These are phyloP conservation scores for Chrysopogon serrulatus DNA, from an alignment of 176 grass and related monocot species.

Conservation along the genomic window DNA sequence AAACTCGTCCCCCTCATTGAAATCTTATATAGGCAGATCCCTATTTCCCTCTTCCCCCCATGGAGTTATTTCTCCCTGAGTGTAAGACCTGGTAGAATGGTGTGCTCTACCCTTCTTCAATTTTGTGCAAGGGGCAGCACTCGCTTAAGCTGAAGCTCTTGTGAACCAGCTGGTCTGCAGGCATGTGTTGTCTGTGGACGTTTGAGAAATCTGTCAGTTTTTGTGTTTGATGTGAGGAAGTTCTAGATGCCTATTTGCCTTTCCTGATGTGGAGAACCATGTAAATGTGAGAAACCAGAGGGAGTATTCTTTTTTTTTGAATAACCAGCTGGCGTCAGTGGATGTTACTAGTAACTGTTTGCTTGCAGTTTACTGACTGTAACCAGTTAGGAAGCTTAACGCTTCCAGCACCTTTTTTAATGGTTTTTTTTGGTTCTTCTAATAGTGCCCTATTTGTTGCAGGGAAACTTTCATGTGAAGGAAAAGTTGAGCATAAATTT, in stretches of 20 bases:
- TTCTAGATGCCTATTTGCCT: neutral
- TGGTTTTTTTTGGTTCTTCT: neutral
- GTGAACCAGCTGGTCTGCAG: neutral
- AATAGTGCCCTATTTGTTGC: slow-evolving; percentile 3
- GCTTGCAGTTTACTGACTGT: neutral
- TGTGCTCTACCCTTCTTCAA: neutral
- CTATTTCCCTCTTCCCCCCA: neutral
- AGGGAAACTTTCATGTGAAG: slow-evolving; percentile 84
- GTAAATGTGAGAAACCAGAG: neutral
- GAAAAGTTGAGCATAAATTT: slow-evolving; percentile 89
- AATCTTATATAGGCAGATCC: neutral
- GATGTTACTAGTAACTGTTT: neutral
- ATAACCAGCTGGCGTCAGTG: neutral
- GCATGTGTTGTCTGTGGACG: neutral
- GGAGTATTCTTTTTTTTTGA: neutral
- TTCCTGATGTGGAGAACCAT: neutral
- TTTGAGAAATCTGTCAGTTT: neutral
- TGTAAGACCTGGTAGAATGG: neutral
- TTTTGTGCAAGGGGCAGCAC: neutral
- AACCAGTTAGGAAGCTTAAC: neutral
- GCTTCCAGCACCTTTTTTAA: neutral
- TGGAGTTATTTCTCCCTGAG: neutral
- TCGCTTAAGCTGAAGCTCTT: neutral
- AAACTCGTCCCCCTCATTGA: neutral
- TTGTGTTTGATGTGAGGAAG: neutral